Evolutionary conservation across 2,329 filamentous ascomycete genomes (phyloP).

Genomic region (Talaromyces piceae): DNA sequence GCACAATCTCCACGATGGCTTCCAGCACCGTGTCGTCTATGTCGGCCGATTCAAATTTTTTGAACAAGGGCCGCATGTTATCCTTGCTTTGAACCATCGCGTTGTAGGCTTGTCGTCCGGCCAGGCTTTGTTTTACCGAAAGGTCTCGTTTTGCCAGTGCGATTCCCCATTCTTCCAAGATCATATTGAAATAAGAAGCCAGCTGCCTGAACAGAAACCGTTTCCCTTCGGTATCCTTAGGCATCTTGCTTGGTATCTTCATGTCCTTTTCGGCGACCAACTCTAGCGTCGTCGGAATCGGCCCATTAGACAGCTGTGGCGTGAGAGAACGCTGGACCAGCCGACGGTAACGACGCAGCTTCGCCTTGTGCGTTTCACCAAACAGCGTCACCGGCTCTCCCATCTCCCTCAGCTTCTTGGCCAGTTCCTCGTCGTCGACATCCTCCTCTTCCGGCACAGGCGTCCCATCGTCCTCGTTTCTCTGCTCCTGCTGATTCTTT

Average conservation of each 20-base stretch:
- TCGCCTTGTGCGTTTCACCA: slow-evolving; percentile 66
- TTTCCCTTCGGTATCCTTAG: slow-evolving; percentile 49
- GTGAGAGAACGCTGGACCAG: slow-evolving; percentile 42
- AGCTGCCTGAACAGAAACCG: slow-evolving; percentile 77
- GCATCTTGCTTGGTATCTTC: slow-evolving; percentile 63
- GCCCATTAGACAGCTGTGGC: slow-evolving; percentile 55
- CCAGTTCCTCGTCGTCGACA: slow-evolving; percentile 63
- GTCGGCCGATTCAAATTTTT: slow-evolving; percentile 74
- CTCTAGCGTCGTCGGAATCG: slow-evolving; percentile 77
- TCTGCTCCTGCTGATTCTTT: slow-evolving; percentile 13
- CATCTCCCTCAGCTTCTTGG: slow-evolving; percentile 59
- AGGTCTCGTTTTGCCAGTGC: slow-evolving; percentile 58
- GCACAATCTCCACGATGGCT: slow-evolving; percentile 84
- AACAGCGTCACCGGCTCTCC: slow-evolving; percentile 71
- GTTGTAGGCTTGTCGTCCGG: slow-evolving; percentile 72
- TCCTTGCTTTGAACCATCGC: slow-evolving; percentile 82
- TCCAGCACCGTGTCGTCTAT: slow-evolving; percentile 71
- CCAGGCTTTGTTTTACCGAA: slow-evolving; percentile 61
- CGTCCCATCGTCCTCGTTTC: slow-evolving; percentile 18
- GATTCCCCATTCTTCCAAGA: slow-evolving; percentile 78
- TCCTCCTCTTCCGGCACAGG: slow-evolving; percentile 46
- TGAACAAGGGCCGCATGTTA: slow-evolving; percentile 84
- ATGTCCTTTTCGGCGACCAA: slow-evolving; percentile 80
- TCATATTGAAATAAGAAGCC: slow-evolving; percentile 91
- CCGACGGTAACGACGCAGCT: slow-evolving; percentile 63